These are phyloP conservation scores for Penicillium lagena DNA, from an alignment of 495 filamentous ascomycete genomes.

Conservation along the genomic window DNA sequence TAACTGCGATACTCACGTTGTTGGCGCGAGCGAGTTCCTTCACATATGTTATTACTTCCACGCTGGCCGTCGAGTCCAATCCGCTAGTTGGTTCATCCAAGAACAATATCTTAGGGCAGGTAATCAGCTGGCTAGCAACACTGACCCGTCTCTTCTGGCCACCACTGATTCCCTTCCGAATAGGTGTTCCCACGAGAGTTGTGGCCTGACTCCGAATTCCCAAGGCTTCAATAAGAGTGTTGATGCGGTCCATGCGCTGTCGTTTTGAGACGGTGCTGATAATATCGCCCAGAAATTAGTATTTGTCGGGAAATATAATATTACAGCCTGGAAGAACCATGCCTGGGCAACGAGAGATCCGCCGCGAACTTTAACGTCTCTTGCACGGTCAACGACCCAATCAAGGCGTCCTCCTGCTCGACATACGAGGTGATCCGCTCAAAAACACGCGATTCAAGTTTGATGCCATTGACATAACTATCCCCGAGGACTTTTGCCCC, in stretches of 20 bases:
- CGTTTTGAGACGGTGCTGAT: constrained; percentile 31
- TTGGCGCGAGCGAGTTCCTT: constrained; percentile 57
- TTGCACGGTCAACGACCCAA: constrained; percentile 67
- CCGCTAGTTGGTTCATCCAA: constrained; percentile 79
- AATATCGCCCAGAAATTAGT: no score
- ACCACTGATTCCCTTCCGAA: constrained; percentile 71
- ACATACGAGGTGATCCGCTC: constrained; percentile 61
- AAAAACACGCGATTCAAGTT: constrained; percentile 21
- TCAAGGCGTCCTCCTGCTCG: constrained; percentile 79
- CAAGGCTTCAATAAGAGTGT: constrained; percentile 52
- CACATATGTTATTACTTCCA: constrained; percentile 60
- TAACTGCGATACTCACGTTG: constrained; percentile 40
- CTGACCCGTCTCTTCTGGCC: constrained; percentile 76
- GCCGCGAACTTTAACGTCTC: constrained; percentile 72
- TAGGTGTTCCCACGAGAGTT: constrained; percentile 68
- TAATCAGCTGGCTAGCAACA: constrained; percentile 73
- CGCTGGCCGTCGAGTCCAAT: constrained; percentile 64
- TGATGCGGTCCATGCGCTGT: constrained; percentile 48
- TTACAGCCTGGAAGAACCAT: no score
- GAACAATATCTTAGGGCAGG: constrained; percentile 70
- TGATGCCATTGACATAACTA: constrained; percentile 52
- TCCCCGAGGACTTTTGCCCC: constrained; percentile 41
- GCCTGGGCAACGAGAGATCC: constrained; percentile 52
- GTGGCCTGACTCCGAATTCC: constrained; percentile 58
- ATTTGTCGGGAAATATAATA: background rate